Base-by-base conservation (phyloP, 495 filamentous ascomycete genomes). In the Hypomontagnella submonticulosa region DNA sequence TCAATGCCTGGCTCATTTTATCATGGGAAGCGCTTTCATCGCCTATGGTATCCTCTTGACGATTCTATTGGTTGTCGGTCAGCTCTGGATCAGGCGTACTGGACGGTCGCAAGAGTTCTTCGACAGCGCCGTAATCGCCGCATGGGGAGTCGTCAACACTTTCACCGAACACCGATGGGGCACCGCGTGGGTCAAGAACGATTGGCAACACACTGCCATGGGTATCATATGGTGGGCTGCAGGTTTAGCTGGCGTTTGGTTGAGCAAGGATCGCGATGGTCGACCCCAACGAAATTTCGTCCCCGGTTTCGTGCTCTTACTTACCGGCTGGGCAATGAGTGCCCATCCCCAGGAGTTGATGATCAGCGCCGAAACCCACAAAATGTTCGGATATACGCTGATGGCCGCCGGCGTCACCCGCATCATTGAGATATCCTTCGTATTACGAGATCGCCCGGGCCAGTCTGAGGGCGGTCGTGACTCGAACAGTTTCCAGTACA, bases 121-220 rank as follows among this genome's bases (percentile, higher is more conserved):
- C 78, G 95, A 99, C 76, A 94, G 90, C 46, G 74, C 90, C 9
- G 82, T 98, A 36, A 99, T 99, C 71, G 89, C 93, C 1, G 86
- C 88, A 8, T 99, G 95, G 95, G 95, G 95, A 40, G 92, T 90
- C 73, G 88, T 99, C 75, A 99, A 98, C 74, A 98, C 96, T 36
- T 98, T 99, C 73, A 98, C 96, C 12, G 95, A 98, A 75, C 95
- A 99, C 75, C 85, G 90, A 34, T 99, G 95, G 95, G 96, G 96
- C 34, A 78, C 81, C 0, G 80, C 84, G 1, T 99, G 95, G 95
- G 93, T 90, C n/a, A 85, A 86, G 71, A 97, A 97, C 71, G 95
- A 99, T 74, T 87, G 97, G 75, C 95, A 99, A 74, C 96, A 98
- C 72, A 99, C 95, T 0, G 89, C 88, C 9, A 99, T 98, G 96